Evolutionary conservation across 208 protist genomes (phyloP).

Genomic region (Leptomonas pyrrhocoris): DNA sequence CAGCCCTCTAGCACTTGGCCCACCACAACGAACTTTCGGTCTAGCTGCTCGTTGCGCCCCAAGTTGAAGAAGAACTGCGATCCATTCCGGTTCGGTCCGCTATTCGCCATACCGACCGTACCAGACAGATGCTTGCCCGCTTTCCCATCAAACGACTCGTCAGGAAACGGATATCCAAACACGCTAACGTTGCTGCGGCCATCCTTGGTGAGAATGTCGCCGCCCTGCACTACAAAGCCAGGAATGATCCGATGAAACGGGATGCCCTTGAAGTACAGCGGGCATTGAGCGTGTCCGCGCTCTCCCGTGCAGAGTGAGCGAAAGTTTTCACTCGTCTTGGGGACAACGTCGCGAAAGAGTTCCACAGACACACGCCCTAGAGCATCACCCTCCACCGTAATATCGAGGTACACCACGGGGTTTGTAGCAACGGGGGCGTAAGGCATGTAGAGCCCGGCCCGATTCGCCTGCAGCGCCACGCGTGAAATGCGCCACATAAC

Average conservation of each 20-base stretch:
- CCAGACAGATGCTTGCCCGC: slow-evolving; percentile 85
- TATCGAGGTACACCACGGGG: slow-evolving; percentile 86
- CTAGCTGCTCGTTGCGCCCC: slow-evolving; percentile 77
- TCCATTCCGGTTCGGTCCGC: slow-evolving; percentile 89
- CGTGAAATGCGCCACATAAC: slow-evolving; percentile 26
- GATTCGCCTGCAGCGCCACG: slow-evolving; percentile 16
- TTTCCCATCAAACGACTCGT: slow-evolving; percentile 95
- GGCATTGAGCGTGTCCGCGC: slow-evolving; percentile 58
- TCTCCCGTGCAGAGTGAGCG: slow-evolving; percentile 94
- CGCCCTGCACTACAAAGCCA: slow-evolving; percentile 95
- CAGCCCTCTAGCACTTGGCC: slow-evolving; percentile 89
- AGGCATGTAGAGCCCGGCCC: slow-evolving; percentile 59
- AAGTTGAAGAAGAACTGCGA: slow-evolving; percentile 95
- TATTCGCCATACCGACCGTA: slow-evolving; percentile 88
- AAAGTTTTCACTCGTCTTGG: slow-evolving; percentile 95
- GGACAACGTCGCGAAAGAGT: slow-evolving; percentile 92
- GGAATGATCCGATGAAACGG: slow-evolving; percentile 96
- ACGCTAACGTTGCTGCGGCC: slow-evolving; percentile 94
- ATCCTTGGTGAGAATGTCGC: slow-evolving; percentile 93
- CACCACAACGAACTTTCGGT: slow-evolving; percentile 92
- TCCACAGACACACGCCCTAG: slow-evolving; percentile 88
- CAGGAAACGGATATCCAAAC: slow-evolving; percentile 93
- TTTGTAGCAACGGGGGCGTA: slow-evolving; percentile 62
- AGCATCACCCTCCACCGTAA: slow-evolving; percentile 80
- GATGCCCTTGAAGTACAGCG: slow-evolving; percentile 92